Evolutionary conservation across 371 early-diverging fungal species (phyloP).

Genomic region (Rhizopus arrhizus): DNA sequence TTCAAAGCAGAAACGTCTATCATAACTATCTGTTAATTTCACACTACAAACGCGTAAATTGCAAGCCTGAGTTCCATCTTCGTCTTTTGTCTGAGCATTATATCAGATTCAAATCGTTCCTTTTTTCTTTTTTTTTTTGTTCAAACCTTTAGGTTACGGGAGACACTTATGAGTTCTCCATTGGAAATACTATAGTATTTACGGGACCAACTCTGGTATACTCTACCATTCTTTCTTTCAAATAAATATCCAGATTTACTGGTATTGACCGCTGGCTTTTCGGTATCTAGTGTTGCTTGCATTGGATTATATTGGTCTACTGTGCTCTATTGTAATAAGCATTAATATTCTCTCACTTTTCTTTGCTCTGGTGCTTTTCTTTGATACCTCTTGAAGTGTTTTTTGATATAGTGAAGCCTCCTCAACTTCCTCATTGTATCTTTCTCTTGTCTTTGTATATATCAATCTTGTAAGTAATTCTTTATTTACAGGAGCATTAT

Average conservation of each 20-base stretch:
- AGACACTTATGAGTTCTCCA: slow-evolving; percentile 60
- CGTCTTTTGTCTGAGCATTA: slow-evolving; percentile 35
- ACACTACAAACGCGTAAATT: slow-evolving; percentile 82
- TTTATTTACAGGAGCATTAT: not conserved
- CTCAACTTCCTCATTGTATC: slow-evolving; percentile 42
- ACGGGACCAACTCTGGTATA: slow-evolving; percentile 75
- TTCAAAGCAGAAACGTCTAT: slow-evolving; percentile 85
- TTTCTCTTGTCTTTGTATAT: slow-evolving; percentile 38
- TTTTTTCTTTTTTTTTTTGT: not conserved
- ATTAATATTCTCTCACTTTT: not conserved
- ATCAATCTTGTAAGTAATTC: not conserved
- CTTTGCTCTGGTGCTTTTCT: not conserved
- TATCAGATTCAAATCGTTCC: not conserved
- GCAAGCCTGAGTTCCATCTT: slow-evolving; percentile 47
- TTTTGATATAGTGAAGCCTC: slow-evolving; percentile 39
- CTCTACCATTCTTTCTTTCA: slow-evolving; percentile 68
- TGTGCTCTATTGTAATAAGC: slow-evolving; percentile 17
- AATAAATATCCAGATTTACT: slow-evolving; percentile 75
- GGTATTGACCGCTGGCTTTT: slow-evolving; percentile 1
- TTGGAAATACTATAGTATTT: slow-evolving; percentile 73
- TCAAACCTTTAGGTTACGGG: slow-evolving; percentile 52
- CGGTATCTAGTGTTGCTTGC: slow-evolving; percentile 15
- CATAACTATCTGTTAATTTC: slow-evolving; percentile 63
- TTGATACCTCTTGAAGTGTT: slow-evolving; percentile 30
- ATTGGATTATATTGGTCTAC: slow-evolving; percentile 37